Percentiles rank a stretch among this genome's conserved stretches.
Conservation (phyloP, 768 basidiomycete species). For the Termitomyces sp. region DNA sequence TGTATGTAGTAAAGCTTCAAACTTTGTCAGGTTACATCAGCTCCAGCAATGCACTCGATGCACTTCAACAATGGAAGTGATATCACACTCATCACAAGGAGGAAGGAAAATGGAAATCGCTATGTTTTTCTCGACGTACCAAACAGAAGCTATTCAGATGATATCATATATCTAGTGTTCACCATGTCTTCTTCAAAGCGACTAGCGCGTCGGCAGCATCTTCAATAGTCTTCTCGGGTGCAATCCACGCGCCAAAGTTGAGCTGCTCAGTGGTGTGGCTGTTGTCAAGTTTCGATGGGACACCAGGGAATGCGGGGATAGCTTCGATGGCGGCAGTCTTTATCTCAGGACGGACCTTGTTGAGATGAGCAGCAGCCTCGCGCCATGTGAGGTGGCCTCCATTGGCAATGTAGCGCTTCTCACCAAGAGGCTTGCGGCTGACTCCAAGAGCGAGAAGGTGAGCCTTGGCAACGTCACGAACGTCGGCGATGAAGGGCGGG, state of each 20-base stretch:
- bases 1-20: too few relatives aligned
- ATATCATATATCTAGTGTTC: background rate
- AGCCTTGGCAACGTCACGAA: constrained; percentile 29
- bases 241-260: constrained; percentile 19
- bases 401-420: constrained; percentile 26
- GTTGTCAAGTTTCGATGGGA: constrained; percentile 19
- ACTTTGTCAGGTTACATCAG: too few relatives aligned
- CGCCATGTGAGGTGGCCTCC: constrained; percentile 23
- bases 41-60: background rate
- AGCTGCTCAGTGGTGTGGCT: constrained; percentile 21
- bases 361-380: constrained; percentile 21
- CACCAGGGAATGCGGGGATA: constrained; percentile 17
- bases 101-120: background rate
- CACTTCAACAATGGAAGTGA: background rate
- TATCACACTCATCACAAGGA: background rate
- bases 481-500: constrained; percentile 28
- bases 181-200: constrained; percentile 21
- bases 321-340: constrained; percentile 9
- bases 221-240: constrained; percentile 20
- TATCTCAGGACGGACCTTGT: constrained; percentile 18
- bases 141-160: background rate
- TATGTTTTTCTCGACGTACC: background rate
- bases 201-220: constrained; percentile 22
- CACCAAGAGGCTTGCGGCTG: constrained; percentile 15
- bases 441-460: constrained; percentile 27